Evolutionary conservation across 2,329 filamentous ascomycete species (phyloP).

Genomic region (Microthyrium microscopicum): DNA sequence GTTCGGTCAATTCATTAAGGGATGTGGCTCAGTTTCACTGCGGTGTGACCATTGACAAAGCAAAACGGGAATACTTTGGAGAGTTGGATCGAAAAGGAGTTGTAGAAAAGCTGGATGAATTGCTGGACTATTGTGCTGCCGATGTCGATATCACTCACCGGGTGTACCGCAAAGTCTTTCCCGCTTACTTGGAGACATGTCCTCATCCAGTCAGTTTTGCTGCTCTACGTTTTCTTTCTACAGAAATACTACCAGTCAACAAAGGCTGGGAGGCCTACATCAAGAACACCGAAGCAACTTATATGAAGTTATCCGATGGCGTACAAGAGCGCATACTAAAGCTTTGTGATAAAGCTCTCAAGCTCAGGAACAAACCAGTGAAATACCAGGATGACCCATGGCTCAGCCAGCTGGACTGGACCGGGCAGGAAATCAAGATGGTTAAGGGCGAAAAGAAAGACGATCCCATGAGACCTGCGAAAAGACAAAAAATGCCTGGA

Average conservation of each 20-base stretch:
- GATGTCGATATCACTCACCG: slow-evolving; percentile 87
- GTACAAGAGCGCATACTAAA: slow-evolving; percentile 59
- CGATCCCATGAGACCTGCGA: slow-evolving; percentile 60
- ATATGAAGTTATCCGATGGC: slow-evolving; percentile 57
- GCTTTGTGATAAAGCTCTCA: slow-evolving; percentile 61
- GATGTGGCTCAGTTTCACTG: slow-evolving; percentile 97
- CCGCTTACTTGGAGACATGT: slow-evolving; percentile 73
- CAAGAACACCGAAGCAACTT: slow-evolving; percentile 67
- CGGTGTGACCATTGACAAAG: slow-evolving; percentile 79
- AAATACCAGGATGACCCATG: slow-evolving; percentile 71
- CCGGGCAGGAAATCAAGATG: slow-evolving; percentile 80
- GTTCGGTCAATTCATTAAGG: slow-evolving; percentile 83
- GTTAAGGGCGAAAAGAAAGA: slow-evolving; percentile 78
- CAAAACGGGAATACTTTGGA: slow-evolving; percentile 70
- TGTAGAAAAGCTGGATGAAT: slow-evolving; percentile 53
- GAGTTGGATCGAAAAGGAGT: slow-evolving; percentile 60
- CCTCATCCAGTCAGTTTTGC: slow-evolving; percentile 96
- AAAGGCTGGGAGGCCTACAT: slow-evolving; percentile 78
- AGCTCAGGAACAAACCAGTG: slow-evolving; percentile 50
- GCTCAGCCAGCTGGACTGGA: slow-evolving; percentile 90
- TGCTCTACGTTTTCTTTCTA: slow-evolving; percentile 78
- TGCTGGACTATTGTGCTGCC: slow-evolving; percentile 86
- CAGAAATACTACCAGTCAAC: slow-evolving; percentile 82
- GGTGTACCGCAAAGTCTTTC: slow-evolving; percentile 88
- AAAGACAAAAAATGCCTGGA: slow-evolving; percentile 80